Evolutionary conservation across 129 eudicot genomes (phyloP).

Genomic region (Artemisia argyi): DNA sequence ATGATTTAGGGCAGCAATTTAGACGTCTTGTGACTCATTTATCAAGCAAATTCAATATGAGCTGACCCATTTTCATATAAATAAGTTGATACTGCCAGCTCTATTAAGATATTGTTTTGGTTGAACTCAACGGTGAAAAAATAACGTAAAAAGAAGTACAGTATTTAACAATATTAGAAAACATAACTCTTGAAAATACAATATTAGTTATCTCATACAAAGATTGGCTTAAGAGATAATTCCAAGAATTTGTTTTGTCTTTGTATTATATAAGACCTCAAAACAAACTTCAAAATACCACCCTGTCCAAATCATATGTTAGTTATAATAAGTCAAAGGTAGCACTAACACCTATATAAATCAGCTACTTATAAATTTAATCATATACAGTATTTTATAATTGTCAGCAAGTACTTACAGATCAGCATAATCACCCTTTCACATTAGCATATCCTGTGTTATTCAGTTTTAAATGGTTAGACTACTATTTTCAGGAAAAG

Average conservation of each 20-base stretch:
- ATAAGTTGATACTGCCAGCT: not conserved
- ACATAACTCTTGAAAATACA: conserved; percentile 24
- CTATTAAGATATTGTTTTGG: not conserved
- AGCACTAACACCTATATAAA: conserved; percentile 20
- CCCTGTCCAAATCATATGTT: conserved; percentile 15
- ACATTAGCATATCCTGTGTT: not conserved
- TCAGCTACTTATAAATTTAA: conserved; percentile 15
- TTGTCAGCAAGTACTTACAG: conserved; percentile 15
- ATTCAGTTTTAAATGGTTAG: not conserved
- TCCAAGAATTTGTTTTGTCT: conserved; percentile 14
- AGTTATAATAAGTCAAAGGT: conserved; percentile 29
- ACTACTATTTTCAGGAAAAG: no score
- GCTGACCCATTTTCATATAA: not conserved
- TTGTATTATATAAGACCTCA: conserved; percentile 6
- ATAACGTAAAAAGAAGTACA: not conserved
- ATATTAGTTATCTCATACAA: conserved; percentile 25
- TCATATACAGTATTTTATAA: no score
- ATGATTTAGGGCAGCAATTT: no score
- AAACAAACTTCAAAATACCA: conserved; percentile 24
- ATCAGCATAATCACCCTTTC: conserved; percentile 17
- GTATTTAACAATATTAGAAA: not conserved
- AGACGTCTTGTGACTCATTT: not conserved
- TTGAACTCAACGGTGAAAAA: not conserved
- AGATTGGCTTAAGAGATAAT: conserved; percentile 5
- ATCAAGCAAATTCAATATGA: not conserved